Base-by-base conservation (phyloP, 2,329 filamentous ascomycete genomes). In the Blastomyces silverae region DNA sequence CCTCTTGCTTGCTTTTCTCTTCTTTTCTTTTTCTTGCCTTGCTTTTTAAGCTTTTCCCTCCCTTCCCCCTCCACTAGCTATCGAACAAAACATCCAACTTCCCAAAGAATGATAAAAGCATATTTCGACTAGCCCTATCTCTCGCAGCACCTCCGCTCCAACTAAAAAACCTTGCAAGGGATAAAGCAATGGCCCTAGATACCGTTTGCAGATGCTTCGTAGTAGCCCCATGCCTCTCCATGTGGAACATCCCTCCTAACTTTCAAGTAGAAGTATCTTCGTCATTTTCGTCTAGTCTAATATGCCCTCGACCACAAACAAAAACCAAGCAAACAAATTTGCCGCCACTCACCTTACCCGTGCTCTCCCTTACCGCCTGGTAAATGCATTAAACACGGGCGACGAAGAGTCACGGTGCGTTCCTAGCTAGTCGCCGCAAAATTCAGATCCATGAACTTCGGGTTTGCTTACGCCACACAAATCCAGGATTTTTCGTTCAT, bases 311-410 rank as follows among this genome's bases (percentile, higher is more conserved):
- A 25, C 50, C 8, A 52, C 10, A 52, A 17, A 50, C n/a, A 46
- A 50, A 50, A 22, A 22, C 46, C 20, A 22, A 50, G 46, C 46
- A 50, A 50, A 50, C 46, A 50, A 50, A 50, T 48, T 48, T 48
- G 20, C 7, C 20, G 44, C 17, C 44, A 48, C 44, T 48, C 17
- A 7, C 20, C 17, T 20, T 46, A 1, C 15, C 17, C 5, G 3
- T 17, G 11, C 15, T 42, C 7, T 42, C 11, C 37, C 7, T 42
- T 42, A 13, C 37, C 37, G 37, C 37, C 31, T 31, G 31, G 31
- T 31, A 31, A 31, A 31, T 31, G 31, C 31, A 5, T 31, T 31
- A 2, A 31, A 31, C 31, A 31, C 5, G 31, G 31, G 31, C 31
- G 31, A 31, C 31, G 5, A 31, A 31, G 31, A 31, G 31, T 31